Conservation (phyloP, 345 rosid species). For the Carallia pectinifolia region DNA sequence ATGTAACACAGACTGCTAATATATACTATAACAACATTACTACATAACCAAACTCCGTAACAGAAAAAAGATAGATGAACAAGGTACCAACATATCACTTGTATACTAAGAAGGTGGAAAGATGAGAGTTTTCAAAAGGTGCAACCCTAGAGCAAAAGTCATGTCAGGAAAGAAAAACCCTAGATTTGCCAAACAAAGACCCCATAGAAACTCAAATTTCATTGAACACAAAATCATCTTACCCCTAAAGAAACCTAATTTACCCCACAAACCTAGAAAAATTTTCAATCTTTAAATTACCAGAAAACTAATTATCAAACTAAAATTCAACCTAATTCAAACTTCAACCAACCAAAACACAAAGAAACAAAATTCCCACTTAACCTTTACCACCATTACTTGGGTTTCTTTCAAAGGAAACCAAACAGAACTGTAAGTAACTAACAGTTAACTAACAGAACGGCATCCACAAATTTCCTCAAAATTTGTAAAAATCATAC, state of each 20-base stretch:
- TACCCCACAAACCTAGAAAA: background rate
- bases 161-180: slow-evolving; percentile 13
- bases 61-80: background rate
- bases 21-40: background rate
- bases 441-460: background rate
- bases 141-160: background rate
- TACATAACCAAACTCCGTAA: background rate
- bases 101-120: no score
- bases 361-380: background rate
- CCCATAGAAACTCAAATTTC: background rate
- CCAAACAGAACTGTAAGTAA: no score
- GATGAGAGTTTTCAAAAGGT: background rate
- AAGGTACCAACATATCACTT: no score
- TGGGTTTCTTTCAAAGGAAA: no score
- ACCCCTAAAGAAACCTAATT: slow-evolving; percentile 1
- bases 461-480: slow-evolving; percentile 17
- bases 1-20: background rate
- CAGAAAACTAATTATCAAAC: background rate
- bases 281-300: background rate
- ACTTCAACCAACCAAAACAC: slow-evolving; percentile 19
- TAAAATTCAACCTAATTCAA: background rate
- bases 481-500: background rate
- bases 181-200: slow-evolving; percentile 20
- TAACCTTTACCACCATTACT: background rate
- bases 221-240: background rate